These are phyloP conservation scores for Nicotiana tabacum DNA, from an alignment of 257 asterid species.

Conservation along the genomic window DNA sequence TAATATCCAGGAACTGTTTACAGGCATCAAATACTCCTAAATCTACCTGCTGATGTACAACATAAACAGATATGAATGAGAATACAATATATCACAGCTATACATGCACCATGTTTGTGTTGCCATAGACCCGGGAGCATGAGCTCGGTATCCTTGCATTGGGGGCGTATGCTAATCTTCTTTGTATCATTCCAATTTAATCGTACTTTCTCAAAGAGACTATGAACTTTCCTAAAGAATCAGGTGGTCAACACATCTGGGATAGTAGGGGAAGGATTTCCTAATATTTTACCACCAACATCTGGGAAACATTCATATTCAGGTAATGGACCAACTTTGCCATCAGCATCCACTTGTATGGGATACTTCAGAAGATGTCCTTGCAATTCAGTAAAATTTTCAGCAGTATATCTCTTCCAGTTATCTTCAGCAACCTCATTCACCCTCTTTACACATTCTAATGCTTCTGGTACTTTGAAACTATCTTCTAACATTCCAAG, in stretches of 20 bases:
- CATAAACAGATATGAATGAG: neutral
- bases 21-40: neutral
- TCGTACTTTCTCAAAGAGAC: neutral
- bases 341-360: conserved; percentile 49
- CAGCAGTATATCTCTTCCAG: conserved; percentile 53
- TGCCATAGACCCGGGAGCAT: neutral
- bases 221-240: neutral
- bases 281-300: conserved; percentile 75
- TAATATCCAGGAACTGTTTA: neutral
- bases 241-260: conserved; percentile 78
- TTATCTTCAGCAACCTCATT: conserved; percentile 63
- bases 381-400: conserved; percentile 39
- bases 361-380: conserved; percentile 94
- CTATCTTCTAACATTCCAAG: conserved; percentile 49
- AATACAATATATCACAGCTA: neutral
- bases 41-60: neutral
- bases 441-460: conserved; percentile 64
- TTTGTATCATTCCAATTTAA: neutral
- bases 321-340: conserved; percentile 51
- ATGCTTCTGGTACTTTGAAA: conserved; percentile 47
- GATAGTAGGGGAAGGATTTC: conserved; percentile 53
- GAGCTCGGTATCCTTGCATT: neutral
- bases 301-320: conserved; percentile 77
- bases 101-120: neutral
- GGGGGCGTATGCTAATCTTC: neutral